Evolutionary conservation across 2,329 filamentous ascomycete species (phyloP).

Genomic region (Monosporascus sp.): DNA sequence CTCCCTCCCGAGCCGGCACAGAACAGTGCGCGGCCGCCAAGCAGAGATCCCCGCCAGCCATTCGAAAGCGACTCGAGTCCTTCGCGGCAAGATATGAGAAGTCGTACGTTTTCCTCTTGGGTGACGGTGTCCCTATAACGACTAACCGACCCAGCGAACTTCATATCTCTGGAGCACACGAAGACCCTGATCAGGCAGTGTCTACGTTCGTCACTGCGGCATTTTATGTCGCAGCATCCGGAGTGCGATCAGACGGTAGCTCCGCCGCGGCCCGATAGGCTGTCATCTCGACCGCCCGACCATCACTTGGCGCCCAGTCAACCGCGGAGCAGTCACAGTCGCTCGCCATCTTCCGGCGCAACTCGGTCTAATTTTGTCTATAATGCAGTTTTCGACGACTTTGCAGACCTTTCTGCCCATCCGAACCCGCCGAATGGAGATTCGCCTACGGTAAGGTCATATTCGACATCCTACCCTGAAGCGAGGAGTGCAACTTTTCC

Average conservation of each 20-base stretch:
- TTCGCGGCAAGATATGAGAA: conserved; percentile 10
- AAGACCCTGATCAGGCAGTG: conserved; percentile 42
- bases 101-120: conserved; percentile 15
- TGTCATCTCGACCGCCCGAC: conserved; percentile 12
- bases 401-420: conserved; percentile 29
- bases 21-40: conserved; percentile 14
- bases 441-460: conserved; percentile 29
- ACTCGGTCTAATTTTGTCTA: conserved; percentile 17
- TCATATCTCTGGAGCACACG: conserved; percentile 56
- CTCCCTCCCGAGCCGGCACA: conserved; percentile 18
- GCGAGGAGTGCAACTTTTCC: conserved; percentile 16
- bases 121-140: conserved; percentile 3
- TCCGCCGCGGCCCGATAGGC: conserved; percentile 3
- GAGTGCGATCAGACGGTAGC: conserved; percentile 4
- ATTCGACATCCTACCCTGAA: conserved; percentile 43
- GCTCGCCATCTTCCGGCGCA: conserved; percentile 16
- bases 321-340: conserved; percentile 13
- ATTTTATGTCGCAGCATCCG: conserved; percentile 17
- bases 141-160: conserved; percentile 15
- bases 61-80: conserved; percentile 11
- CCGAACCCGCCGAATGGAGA: conserved; percentile 25
- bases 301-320: conserved; percentile 14
- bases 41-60: conserved; percentile 7
- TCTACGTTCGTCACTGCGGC: conserved; percentile 32
- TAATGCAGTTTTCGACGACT: conserved; percentile 31